Base-by-base conservation (phyloP, 495 filamentous ascomycete species). In the Penicillium simplicissimum region DNA sequence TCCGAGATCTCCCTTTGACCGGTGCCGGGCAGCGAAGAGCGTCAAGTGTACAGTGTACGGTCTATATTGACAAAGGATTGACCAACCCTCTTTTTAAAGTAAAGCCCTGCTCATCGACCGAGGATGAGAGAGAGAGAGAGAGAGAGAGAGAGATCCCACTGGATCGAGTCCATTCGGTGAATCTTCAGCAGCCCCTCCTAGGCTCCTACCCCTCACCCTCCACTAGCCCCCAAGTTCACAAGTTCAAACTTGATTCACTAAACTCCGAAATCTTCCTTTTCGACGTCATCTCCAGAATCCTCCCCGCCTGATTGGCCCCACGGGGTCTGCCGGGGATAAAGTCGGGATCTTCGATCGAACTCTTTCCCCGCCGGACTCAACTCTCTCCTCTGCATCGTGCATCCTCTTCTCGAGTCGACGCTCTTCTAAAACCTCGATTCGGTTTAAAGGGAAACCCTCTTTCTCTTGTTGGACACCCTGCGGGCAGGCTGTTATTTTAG, bases 241-340 rank as follows among this genome's bases (percentile, higher is more conserved):
- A 31, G 28, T 31, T 31, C 28, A 28, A 28, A 52, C 25, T 35
- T 31, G 28, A 33, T 8, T 0, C 28, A 7, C 28, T 31, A 31
- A 31, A 31, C 28, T 42, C 67, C 67, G 67, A 43, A 55, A 67
- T 48, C 57, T 66, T 36, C 66, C 66, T 60, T 19, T 10, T 17
- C 56, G 57, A 69, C 68, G 68, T 71, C 68, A 71, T 69, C 53
- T 48, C 57, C 58, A 63, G 62, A 68, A 71, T 68, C 63, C 61
- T 33, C 19, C 42, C 8, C 33, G 38, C 38, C 36, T 71, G 68
- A 71, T 71, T 71, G 68, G 68, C 48, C 35, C 57, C 54, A 42
- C 61, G 17, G 48, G n/a, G 51, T 35, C 36, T 17, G 9, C 28
- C 38, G 57, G 37, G 64, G 17, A 42, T 45, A 53, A 52, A 59